These are phyloP conservation scores for Solanum stenotomum DNA, from an alignment of 257 asterid species.

Conservation along the genomic window DNA sequence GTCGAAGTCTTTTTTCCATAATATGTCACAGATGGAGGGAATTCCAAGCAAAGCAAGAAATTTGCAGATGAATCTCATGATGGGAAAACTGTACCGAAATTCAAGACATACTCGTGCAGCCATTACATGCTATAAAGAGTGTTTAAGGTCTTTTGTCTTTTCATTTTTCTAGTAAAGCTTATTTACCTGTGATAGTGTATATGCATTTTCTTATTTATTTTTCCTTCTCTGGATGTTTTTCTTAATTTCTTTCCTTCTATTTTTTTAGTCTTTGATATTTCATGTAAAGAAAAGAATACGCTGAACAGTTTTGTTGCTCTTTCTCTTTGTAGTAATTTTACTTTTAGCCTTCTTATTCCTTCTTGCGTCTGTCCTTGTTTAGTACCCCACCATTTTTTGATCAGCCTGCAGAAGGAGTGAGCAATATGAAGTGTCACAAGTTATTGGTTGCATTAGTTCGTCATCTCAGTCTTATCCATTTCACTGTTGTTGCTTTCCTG, in stretches of 20 bases:
- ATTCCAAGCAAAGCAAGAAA: constrained; percentile 86
- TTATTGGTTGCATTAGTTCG: background rate
- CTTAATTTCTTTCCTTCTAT: background rate
- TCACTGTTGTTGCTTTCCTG: background rate
- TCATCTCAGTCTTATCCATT: background rate
- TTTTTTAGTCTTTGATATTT: background rate
- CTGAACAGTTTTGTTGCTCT: background rate
- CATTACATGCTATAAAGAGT: constrained; percentile 81
- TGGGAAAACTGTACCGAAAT: constrained; percentile 87
- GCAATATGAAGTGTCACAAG: background rate
- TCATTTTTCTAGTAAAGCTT: background rate
- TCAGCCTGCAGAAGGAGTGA: background rate
- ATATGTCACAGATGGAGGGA: constrained; percentile 68
- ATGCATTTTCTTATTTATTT: background rate
- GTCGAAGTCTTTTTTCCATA: background rate
- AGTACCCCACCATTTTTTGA: background rate
- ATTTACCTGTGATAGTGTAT: background rate
- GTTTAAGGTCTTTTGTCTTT: constrained; percentile 63
- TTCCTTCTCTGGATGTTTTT: background rate
- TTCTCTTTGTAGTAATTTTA: background rate
- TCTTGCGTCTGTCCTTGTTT: background rate
- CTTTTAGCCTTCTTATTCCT: background rate
- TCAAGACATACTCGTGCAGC: constrained; percentile 91
- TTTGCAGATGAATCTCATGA: constrained; percentile 80
- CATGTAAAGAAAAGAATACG: background rate